phyloP scores from a whole-genome alignment of 495 filamentous ascomycete genomes.

The Hypoxylon fragiforme region DNA sequence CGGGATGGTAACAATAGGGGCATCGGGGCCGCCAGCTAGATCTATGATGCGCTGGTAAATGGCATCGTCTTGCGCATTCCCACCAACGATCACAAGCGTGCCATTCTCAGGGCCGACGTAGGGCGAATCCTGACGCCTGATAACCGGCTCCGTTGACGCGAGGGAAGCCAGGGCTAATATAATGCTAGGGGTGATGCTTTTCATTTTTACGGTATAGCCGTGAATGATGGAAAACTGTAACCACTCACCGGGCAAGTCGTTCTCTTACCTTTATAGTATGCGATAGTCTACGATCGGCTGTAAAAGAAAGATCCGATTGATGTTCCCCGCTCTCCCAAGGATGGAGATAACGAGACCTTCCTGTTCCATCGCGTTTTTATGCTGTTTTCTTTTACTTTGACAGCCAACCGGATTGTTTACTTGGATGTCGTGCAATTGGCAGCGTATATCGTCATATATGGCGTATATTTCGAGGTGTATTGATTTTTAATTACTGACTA shows the following conservation, averaged over 20 bases:
- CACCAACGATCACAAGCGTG: slow-evolving; percentile 40
- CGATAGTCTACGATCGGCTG: slow-evolving; percentile 13
- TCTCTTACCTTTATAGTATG: slow-evolving; percentile 12
- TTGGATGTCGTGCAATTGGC: slow-evolving; percentile 27
- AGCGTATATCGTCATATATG: slow-evolving; percentile 32
- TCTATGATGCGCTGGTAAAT: slow-evolving; percentile 51
- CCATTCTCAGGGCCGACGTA: slow-evolving; percentile 40
- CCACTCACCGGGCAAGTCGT: background rate
- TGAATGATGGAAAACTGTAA: background rate
- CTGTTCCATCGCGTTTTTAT: slow-evolving; percentile 24
- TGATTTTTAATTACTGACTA: background rate
- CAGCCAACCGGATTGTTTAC: slow-evolving; percentile 24
- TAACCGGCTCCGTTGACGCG: slow-evolving; percentile 11
- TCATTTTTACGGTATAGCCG: slow-evolving; percentile 7
- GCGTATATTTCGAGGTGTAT: slow-evolving; percentile 9
- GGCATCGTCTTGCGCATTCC: slow-evolving; percentile 43
- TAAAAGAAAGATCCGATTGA: slow-evolving; percentile 36
- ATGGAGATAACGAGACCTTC: slow-evolving; percentile 21
- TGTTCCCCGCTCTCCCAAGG: slow-evolving; percentile 19
- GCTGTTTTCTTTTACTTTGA: too few species aligned
- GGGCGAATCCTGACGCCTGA: slow-evolving; percentile 28
- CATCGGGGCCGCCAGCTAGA: slow-evolving; percentile 46
- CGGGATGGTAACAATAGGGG: slow-evolving; percentile 54
- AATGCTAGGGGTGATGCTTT: slow-evolving; percentile 7
- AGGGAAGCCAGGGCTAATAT: slow-evolving; percentile 21